phyloP scores from a whole-genome alignment of 495 filamentous ascomycete genomes.

The Penicillium tannophilum region DNA sequence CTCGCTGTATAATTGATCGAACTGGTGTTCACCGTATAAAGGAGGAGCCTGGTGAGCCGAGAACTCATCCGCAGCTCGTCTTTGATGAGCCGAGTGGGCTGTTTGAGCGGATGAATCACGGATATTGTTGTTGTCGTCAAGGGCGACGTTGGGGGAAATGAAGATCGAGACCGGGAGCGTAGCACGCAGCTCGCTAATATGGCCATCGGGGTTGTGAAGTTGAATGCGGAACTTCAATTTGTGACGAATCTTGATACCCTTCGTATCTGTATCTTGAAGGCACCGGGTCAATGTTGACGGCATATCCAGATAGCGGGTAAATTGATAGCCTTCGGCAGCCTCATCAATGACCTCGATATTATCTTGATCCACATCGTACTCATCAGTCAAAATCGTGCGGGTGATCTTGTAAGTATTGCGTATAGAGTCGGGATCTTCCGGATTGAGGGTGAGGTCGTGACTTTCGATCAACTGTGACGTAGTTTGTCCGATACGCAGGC shows the following conservation, averaged over 20 bases:
- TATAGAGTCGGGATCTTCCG: constrained; percentile 50
- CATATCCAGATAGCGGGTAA: constrained; percentile 67
- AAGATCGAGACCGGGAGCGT: constrained; percentile 86
- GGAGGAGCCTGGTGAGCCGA: constrained; percentile 71
- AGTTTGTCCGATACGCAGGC: constrained; percentile 76
- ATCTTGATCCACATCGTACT: constrained; percentile 58
- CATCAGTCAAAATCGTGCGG: constrained; percentile 64
- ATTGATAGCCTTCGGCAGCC: constrained; percentile 75
- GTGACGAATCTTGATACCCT: constrained; percentile 84
- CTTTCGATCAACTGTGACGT: constrained; percentile 74
- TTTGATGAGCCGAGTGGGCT: constrained; percentile 33
- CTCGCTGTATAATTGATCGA: constrained; percentile 88
- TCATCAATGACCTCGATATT: constrained; percentile 71
- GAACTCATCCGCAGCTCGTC: constrained; percentile 38
- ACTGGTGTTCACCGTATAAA: constrained; percentile 79
- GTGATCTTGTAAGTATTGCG: constrained; percentile 61
- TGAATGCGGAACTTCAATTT: constrained; percentile 84
- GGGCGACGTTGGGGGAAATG: constrained; percentile 86
- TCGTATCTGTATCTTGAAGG: constrained; percentile 80
- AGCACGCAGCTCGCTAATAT: constrained; percentile 87
- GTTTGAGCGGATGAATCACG: constrained; percentile 56
- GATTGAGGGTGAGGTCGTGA: constrained; percentile 64
- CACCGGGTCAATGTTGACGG: constrained; percentile 78
- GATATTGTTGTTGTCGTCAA: constrained; percentile 78
- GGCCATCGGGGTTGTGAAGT: constrained; percentile 90